Evolutionary conservation across 257 asterid genomes (phyloP).

Genomic region (Scutellaria galericulata): DNA sequence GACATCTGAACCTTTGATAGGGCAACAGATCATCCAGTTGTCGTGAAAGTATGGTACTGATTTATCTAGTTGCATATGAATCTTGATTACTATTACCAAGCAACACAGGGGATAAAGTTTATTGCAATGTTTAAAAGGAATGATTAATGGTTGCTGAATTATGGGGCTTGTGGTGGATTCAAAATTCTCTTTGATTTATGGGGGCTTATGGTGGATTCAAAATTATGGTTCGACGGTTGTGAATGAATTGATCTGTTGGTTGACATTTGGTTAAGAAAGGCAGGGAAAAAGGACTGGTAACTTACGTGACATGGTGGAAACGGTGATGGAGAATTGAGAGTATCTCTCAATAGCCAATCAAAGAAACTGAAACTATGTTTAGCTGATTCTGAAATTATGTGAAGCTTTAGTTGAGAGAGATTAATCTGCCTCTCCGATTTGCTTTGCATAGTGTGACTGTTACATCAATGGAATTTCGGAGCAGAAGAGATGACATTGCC

Average conservation of each 20-base stretch:
- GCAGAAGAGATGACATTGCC: neutral
- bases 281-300: neutral
- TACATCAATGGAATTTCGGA: constrained; percentile 5
- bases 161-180: neutral
- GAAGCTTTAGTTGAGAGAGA: neutral
- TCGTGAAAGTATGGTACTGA: constrained; percentile 19
- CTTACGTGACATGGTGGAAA: too few relatives aligned
- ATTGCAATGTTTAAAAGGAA: constrained; percentile 8
- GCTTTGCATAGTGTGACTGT: constrained; percentile 13
- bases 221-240: constrained; percentile 13
- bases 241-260: constrained; percentile 3
- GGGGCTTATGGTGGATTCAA: neutral
- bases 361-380: constrained; percentile 8
- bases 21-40: constrained; percentile 22
- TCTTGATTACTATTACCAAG: constrained; percentile 21
- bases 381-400: constrained; percentile 13
- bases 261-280: neutral
- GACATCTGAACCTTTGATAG: constrained; percentile 16
- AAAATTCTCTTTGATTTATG: neutral
- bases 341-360: neutral
- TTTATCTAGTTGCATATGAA: constrained; percentile 20
- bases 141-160: constrained; percentile 1
- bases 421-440: neutral
- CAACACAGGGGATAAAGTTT: constrained; percentile 14
- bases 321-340: constrained; percentile 20